phyloP scores from a whole-genome alignment of 345 rosid species.

The Fremontodendron californicum region DNA sequence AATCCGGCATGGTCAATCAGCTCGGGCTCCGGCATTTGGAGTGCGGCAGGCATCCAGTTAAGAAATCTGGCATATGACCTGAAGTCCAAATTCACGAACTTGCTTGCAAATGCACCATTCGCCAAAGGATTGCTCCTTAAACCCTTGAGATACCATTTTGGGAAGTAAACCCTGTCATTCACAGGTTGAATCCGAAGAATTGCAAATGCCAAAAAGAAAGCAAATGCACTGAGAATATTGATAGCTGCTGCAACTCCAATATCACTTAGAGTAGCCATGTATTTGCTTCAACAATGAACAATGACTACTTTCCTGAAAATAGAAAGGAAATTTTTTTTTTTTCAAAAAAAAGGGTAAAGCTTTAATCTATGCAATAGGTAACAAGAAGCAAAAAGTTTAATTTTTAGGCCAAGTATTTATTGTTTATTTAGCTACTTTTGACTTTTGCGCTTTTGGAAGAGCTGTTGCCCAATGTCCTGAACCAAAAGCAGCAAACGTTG shows the following conservation, averaged over 20 bases:
- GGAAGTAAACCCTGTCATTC: slow-evolving; percentile 91
- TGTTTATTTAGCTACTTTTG: slow-evolving; percentile 15
- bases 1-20: background rate
- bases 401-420: background rate
- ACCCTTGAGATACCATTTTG: slow-evolving; percentile 78
- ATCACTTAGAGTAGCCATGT: slow-evolving; percentile 83
- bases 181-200: slow-evolving; percentile 72
- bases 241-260: slow-evolving; percentile 68
- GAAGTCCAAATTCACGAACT: slow-evolving; percentile 3
- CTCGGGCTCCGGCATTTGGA: slow-evolving; percentile 2
- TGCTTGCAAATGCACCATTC: background rate
- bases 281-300: slow-evolving; percentile 1
- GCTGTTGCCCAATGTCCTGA: background rate
- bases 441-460: slow-evolving; percentile 10
- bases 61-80: background rate
- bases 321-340: background rate
- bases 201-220: slow-evolving; percentile 86
- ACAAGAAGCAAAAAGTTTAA: background rate
- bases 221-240: slow-evolving; percentile 66
- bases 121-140: background rate
- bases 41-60: slow-evolving; percentile 3
- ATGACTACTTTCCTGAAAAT: background rate
- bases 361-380: background rate
- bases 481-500: background rate
- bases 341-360: background rate